A percentile compares a stretch with the other conserved stretches of the same genome.
Evolutionary conservation across 805 yeast species (phyloP).

Genomic region (Wickerhamiella musiphila): DNA sequence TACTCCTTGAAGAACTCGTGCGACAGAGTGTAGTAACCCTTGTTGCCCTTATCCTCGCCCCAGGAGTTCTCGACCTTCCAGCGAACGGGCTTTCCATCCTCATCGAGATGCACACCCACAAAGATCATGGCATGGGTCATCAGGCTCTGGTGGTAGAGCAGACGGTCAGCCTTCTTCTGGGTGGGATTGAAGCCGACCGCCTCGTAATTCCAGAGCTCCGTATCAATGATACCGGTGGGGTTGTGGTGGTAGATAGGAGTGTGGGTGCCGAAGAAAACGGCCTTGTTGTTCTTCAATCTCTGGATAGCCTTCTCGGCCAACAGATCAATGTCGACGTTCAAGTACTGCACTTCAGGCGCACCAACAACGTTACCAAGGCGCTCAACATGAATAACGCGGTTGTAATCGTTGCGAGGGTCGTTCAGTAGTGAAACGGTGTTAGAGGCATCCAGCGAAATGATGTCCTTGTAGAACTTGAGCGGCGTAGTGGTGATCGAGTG

Average conservation of each 20-base stretch:
- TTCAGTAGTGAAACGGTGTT: slow-evolving; percentile 50
- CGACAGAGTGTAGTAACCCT: slow-evolving; percentile 56
- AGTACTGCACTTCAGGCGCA: slow-evolving; percentile 52
- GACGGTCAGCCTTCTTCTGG: slow-evolving; percentile 47
- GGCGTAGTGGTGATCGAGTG: slow-evolving; percentile 43
- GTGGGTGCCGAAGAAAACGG: slow-evolving; percentile 79
- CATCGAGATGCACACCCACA: slow-evolving; percentile 64
- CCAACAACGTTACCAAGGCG: slow-evolving; percentile 57
- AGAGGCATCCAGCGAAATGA: slow-evolving; percentile 34
- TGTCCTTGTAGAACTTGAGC: slow-evolving; percentile 38
- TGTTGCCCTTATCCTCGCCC: slow-evolving; percentile 51
- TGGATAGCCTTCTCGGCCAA: slow-evolving; percentile 46
- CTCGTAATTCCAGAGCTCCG: slow-evolving; percentile 48
- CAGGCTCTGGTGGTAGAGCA: slow-evolving; percentile 48
- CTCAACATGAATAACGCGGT: slow-evolving; percentile 49
- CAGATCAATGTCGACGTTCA: slow-evolving; percentile 44
- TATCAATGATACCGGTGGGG: slow-evolving; percentile 53
- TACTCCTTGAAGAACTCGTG: slow-evolving; percentile 60
- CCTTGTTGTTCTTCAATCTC: slow-evolving; percentile 54
- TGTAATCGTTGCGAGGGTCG: slow-evolving; percentile 65
- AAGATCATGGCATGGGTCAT: slow-evolving; percentile 89
- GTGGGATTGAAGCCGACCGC: slow-evolving; percentile 30
- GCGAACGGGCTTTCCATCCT: slow-evolving; percentile 38
- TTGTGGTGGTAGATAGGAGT: slow-evolving; percentile 63
- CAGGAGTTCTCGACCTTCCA: slow-evolving; percentile 67